Conservation (phyloP, 805 yeast genomes). For the Yarrowia divulgata region DNA sequence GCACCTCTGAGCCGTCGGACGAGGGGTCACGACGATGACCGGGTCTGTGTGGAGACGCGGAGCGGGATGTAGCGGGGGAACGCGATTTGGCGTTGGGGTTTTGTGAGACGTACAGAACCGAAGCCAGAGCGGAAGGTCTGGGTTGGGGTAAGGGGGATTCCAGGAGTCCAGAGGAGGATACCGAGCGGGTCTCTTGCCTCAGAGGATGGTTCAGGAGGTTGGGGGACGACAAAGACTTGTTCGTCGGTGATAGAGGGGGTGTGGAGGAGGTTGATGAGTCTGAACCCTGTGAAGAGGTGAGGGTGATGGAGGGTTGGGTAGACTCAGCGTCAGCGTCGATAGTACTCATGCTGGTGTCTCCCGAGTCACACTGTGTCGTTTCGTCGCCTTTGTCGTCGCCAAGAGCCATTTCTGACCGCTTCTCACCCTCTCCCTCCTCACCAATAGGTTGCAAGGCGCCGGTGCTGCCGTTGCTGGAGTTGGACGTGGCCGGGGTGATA, state of each 20-base stretch:
- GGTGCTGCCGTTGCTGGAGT: neutral
- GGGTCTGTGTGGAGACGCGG: neutral
- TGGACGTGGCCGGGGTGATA: constrained; percentile 5
- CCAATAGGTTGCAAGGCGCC: neutral
- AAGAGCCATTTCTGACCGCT: too few relatives aligned
- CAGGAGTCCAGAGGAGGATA: neutral
- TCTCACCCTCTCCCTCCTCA: neutral
- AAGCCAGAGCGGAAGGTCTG: neutral
- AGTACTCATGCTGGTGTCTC: neutral
- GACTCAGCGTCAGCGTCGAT: neutral
- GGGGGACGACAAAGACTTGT: constrained; percentile 3
- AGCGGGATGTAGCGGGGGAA: neutral
- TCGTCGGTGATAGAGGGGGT: neutral
- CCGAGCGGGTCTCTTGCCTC: neutral
- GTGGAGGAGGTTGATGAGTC: neutral
- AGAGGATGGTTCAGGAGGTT: neutral
- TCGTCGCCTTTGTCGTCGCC: too few relatives aligned
- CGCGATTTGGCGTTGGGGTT: constrained; percentile 27
- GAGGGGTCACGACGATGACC: neutral
- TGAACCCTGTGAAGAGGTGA: neutral
- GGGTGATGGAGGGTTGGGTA: neutral
- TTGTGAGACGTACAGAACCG: constrained; percentile 11
- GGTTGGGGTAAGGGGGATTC: constrained; percentile 6
- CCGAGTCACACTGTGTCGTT: too few relatives aligned
- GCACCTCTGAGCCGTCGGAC: constrained; percentile 4